Conservation (phyloP, 148 eudicot species). For the Rheum nobile region DNA sequence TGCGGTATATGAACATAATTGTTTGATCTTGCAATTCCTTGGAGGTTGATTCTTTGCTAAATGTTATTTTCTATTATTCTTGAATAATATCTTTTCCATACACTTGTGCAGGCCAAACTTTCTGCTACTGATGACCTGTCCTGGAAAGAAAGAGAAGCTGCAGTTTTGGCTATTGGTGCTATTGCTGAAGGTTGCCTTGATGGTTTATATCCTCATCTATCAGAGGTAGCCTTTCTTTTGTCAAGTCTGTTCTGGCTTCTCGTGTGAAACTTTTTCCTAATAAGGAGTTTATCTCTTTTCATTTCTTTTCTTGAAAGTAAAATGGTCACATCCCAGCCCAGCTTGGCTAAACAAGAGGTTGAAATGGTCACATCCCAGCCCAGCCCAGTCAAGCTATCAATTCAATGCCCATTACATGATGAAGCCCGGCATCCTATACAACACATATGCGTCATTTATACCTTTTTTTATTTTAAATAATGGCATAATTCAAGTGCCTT, state of each 20-base stretch:
- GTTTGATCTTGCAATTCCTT: neutral
- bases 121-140: slow-evolving; percentile 46
- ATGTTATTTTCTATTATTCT: neutral
- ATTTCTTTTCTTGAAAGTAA: neutral
- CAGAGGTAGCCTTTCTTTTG: slow-evolving; percentile 44
- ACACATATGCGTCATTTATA: neutral
- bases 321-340: neutral
- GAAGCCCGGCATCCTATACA: neutral
- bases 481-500: neutral
- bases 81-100: neutral
- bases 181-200: slow-evolving; percentile 89
- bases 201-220: slow-evolving; percentile 85
- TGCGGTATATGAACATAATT: neutral
- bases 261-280: neutral
- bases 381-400: too few species aligned
- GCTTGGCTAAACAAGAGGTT: neutral
- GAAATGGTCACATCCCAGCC: neutral
- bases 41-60: neutral
- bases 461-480: neutral
- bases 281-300: neutral
- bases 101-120: slow-evolving; percentile 42
- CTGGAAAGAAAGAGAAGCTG: slow-evolving; percentile 98
- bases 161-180: slow-evolving; percentile 95
- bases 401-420: too few species aligned
- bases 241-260: neutral